phyloP scores from a whole-genome alignment of 2,329 filamentous ascomycete species.

The Nigrospora oryzae region DNA sequence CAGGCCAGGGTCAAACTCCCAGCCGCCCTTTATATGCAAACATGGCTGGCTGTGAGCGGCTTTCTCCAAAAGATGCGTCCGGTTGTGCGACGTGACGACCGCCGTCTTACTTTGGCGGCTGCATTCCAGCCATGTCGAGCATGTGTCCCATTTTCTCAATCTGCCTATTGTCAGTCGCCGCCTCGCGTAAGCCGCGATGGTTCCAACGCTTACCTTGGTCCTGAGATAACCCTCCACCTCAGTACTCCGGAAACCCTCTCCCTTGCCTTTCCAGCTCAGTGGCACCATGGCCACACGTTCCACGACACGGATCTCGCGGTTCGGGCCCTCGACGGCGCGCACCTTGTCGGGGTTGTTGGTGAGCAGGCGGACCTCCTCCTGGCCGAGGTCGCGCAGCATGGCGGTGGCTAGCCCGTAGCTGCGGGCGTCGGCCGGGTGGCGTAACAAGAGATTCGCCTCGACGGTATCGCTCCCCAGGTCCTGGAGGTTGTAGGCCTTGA shows the following conservation, averaged over 20 bases:
- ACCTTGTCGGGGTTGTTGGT: conserved; percentile 99
- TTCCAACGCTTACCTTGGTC: conserved; percentile 64
- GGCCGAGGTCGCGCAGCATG: conserved; percentile 80
- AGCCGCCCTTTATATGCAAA: too few species aligned
- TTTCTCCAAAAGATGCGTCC: too few species aligned
- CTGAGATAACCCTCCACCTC: conserved; percentile 92
- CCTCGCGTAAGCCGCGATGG: neutral
- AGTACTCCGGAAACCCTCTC: conserved; percentile 67
- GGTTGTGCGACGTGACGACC: too few species aligned
- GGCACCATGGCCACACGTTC: conserved; percentile 95
- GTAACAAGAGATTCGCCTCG: conserved; percentile 82
- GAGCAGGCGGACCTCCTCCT: conserved; percentile 69
- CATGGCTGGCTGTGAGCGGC: too few species aligned
- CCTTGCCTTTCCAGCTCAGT: conserved; percentile 79
- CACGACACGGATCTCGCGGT: conserved; percentile 76
- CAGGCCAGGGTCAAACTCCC: too few species aligned
- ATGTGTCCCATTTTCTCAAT: conserved; percentile 87
- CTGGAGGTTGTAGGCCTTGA: conserved; percentile 97
- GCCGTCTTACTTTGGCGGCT: conserved; percentile 6
- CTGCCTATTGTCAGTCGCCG: conserved; percentile 27
- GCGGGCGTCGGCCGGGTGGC: conserved; percentile 88
- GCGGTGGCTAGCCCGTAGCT: conserved; percentile 96
- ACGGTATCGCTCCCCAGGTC: conserved; percentile 97
- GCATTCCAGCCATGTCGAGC: conserved; percentile 43
- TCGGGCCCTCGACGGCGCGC: conserved; percentile 83